Evolutionary conservation across 2,329 filamentous ascomycete genomes (phyloP), one percentile per base, ranked within the genome.

Genomic region (Epichloe gansuensis): DNA sequence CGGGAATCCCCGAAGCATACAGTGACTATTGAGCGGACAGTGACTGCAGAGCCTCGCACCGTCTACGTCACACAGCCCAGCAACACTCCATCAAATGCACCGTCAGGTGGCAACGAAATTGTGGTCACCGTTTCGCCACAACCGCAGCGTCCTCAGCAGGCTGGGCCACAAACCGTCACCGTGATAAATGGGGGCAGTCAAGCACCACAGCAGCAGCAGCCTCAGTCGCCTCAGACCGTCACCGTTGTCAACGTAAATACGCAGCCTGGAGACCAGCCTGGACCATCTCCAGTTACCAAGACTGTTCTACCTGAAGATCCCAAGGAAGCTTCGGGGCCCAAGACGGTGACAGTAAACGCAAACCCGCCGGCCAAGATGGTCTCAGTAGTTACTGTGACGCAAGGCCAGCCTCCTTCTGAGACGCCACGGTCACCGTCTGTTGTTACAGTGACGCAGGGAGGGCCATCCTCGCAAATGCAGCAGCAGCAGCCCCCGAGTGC

Each of bases 31-130:
- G 45, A 43, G 38, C 39, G 44, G 6, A 56, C 57, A 5, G 53
- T 61, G 25, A 61, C 60, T 41, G 55, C 60, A 17, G 49, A 58
- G n/a, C 49, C 56, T 11, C 57, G 56, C 5, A 57, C 56, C 7
- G 36, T 56, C 47, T 52, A 44, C 5, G 35, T 57, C 17, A 54
- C 55, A 23, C 52, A 46, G 27, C 34, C 23, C 13, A 27, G 35
- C 12, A 36, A 51, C 8, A 49, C 43, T n/a, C 27, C 27, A 39
- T 46, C 42, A n/a, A 25, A 38, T 39, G 38, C 12, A 3, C 51
- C 53, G 1, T 21, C 50, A 4, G 42, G 41, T 15, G 38, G 41
- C 17, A 35, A 43, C n/a, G 51, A 56, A 50, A 49, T 53, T 11
- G 50, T 49, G 15, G 42, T 54, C 25, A 53, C 55, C n/a, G 54